These are phyloP conservation scores for Aspergillus fischeri DNA, from an alignment of 2,329 filamentous ascomycete species.

Conservation along the genomic window DNA sequence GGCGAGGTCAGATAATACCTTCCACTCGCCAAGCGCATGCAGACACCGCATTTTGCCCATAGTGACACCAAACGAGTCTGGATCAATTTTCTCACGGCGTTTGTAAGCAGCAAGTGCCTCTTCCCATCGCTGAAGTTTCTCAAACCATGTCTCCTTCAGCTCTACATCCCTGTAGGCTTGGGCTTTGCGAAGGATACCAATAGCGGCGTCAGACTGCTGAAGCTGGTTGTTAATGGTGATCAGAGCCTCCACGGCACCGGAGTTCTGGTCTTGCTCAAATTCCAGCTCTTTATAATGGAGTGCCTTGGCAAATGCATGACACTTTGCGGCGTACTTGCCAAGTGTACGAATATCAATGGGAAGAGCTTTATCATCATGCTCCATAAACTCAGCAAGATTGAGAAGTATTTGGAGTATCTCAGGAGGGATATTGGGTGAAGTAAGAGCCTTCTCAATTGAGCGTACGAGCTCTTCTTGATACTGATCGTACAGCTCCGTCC, in stretches of 20 bases:
- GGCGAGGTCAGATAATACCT: slow-evolving; percentile 79
- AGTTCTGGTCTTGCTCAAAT: slow-evolving; percentile 95
- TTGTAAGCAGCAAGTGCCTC: slow-evolving; percentile 92
- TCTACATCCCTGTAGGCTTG: slow-evolving; percentile 96
- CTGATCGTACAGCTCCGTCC: slow-evolving; percentile 94
- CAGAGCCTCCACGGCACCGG: slow-evolving; percentile 88
- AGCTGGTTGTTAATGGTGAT: slow-evolving; percentile 99
- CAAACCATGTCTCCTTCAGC: slow-evolving; percentile 97
- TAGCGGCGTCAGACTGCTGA: slow-evolving; percentile 96
- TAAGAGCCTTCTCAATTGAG: slow-evolving; percentile 92
- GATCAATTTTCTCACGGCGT: slow-evolving; percentile 71
- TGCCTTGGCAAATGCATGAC: slow-evolving; percentile 96
- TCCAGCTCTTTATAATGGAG: slow-evolving; percentile 98
- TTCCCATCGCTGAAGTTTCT: slow-evolving; percentile 97
- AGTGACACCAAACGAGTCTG: slow-evolving; percentile 83
- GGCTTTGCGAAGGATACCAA: slow-evolving; percentile 93
- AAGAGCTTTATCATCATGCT: slow-evolving; percentile 96
- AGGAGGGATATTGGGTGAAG: slow-evolving; percentile 90
- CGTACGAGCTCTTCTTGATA: slow-evolving; percentile 96
- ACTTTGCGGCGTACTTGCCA: slow-evolving; percentile 90
- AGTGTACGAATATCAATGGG: slow-evolving; percentile 95
- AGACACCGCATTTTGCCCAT: slow-evolving; percentile 99
- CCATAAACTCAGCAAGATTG: slow-evolving; percentile 98
- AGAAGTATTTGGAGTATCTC: slow-evolving; percentile 91
- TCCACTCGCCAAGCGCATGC: slow-evolving; percentile 96